phyloP scores from a whole-genome alignment of 192 early-diverging fungal genomes.

The Coemansia sp. region DNA sequence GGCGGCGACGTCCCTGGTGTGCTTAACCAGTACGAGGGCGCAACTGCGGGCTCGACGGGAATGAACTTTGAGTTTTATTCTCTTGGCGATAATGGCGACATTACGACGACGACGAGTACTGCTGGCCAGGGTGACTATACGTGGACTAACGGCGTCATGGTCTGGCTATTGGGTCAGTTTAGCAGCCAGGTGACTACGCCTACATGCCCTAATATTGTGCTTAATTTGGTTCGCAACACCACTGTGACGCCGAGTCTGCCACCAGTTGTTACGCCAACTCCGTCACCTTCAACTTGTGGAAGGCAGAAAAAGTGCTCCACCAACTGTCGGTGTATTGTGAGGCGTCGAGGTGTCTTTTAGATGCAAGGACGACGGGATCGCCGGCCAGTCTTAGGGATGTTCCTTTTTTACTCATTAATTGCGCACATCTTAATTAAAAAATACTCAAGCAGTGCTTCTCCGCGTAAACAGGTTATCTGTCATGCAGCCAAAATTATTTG shows the following conservation, averaged over 20 bases:
- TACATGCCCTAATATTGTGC: slow-evolving; percentile 43
- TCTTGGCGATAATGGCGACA: slow-evolving; percentile 25
- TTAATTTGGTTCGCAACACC: slow-evolving; percentile 29
- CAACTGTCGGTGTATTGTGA: slow-evolving; percentile 17
- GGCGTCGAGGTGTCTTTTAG: slow-evolving; percentile 8
- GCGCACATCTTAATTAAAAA: background rate
- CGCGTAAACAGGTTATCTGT: background rate
- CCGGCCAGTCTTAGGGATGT: background rate
- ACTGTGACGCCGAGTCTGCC: background rate
- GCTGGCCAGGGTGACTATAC: slow-evolving; percentile 25
- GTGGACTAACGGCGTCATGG: slow-evolving; percentile 45
- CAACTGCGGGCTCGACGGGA: slow-evolving; percentile 4
- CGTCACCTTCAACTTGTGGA: slow-evolving; percentile 1
- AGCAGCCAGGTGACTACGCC: slow-evolving; percentile 28
- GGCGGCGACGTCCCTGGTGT: slow-evolving; percentile 61
- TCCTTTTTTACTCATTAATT: background rate
- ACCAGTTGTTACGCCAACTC: background rate
- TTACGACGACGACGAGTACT: slow-evolving; percentile 21
- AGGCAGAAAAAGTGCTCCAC: slow-evolving; percentile 5
- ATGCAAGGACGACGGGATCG: background rate
- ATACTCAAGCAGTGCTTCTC: background rate
- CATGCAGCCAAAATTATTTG: background rate
- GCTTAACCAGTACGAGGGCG: slow-evolving; percentile 30
- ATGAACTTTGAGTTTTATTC: slow-evolving; percentile 29
- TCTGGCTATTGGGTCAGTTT: slow-evolving; percentile 42